A percentile compares a stretch with the other conserved stretches of the same genome.
Conservation (phyloP, 768 basidiomycete species). For the Pisolithus albus region DNA sequence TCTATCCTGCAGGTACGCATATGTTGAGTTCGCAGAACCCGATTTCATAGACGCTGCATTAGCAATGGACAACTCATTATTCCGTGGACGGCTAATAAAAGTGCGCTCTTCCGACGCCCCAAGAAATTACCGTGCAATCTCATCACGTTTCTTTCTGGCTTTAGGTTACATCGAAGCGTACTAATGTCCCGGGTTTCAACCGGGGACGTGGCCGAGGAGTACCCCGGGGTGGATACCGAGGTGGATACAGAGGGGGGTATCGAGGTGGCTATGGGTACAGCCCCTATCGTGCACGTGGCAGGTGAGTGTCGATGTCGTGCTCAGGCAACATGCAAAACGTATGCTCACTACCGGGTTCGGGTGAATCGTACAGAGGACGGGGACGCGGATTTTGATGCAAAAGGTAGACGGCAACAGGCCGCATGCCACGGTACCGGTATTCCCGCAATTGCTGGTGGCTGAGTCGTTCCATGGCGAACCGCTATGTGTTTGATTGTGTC, state of each 20-base stretch:
- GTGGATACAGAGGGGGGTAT: constrained; percentile 56
- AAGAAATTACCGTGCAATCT: background rate
- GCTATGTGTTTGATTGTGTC: constrained; percentile 8
- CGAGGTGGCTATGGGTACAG: constrained; percentile 45
- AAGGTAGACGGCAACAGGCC: constrained; percentile 10
- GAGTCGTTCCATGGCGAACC: background rate
- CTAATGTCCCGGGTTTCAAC: constrained; percentile 90
- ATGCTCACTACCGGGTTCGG: constrained; percentile 6
- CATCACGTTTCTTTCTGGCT: background rate
- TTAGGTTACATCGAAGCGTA: constrained; percentile 92
- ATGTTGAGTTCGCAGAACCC: constrained; percentile 96
- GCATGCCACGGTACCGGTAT: constrained; percentile 2
- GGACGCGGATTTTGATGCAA: constrained; percentile 57
- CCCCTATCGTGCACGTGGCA: constrained; percentile 63
- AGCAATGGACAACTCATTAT: constrained; percentile 92
- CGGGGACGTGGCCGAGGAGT: constrained; percentile 73
- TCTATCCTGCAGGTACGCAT: constrained; percentile 68
- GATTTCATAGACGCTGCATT: constrained; percentile 86
- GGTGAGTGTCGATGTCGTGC: constrained; percentile 41
- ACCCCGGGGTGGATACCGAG: constrained; percentile 43
- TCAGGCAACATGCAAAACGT: constrained; percentile 59
- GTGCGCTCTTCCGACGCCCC: constrained; percentile 35
- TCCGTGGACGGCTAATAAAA: constrained; percentile 89
- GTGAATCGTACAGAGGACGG: constrained; percentile 43
- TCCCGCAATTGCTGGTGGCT: no score